These are phyloP conservation scores for Saccharomyces jurei DNA, from an alignment of 805 yeast species.

Conservation along the genomic window DNA sequence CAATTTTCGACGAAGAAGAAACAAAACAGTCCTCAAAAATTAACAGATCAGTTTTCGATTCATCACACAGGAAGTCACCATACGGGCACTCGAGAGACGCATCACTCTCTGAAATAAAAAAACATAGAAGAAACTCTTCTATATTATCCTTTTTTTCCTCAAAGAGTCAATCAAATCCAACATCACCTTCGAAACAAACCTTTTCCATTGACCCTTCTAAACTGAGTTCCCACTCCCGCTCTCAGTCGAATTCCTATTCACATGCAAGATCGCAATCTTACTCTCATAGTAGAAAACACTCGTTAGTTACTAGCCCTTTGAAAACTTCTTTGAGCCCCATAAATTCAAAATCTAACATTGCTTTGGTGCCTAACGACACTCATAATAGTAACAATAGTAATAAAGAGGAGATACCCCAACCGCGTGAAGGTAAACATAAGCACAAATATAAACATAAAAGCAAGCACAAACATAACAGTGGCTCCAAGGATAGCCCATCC, in stretches of 20 bases:
- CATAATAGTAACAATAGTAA: conserved; percentile 33
- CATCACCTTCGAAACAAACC: not conserved
- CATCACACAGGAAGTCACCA: not conserved
- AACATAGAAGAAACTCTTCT: conserved; percentile 55
- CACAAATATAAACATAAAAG: not conserved
- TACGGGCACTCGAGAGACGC: conserved; percentile 2
- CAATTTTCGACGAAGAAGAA: not conserved
- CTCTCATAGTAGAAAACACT: conserved; percentile 5
- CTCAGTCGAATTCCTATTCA: not conserved
- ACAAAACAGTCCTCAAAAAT: not conserved
- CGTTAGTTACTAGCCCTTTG: conserved; percentile 5
- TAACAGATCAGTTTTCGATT: conserved; percentile 2
- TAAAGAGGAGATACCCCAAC: conserved; percentile 11
- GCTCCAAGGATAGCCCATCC: conserved; percentile 9
- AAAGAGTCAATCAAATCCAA: conserved; percentile 16
- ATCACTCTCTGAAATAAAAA: conserved; percentile 18
- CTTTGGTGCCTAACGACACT: not conserved
- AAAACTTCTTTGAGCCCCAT: conserved; percentile 22
- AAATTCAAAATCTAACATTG: not conserved
- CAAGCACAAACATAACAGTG: conserved; percentile 6
- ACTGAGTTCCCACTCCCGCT: not conserved
- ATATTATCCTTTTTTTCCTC: conserved; percentile 42
- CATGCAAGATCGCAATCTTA: not conserved
- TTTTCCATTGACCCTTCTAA: conserved; percentile 3
- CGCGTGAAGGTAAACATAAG: not conserved